Evolutionary conservation across 305 asterid species (phyloP).

Genomic region (Solanum hybrid): DNA sequence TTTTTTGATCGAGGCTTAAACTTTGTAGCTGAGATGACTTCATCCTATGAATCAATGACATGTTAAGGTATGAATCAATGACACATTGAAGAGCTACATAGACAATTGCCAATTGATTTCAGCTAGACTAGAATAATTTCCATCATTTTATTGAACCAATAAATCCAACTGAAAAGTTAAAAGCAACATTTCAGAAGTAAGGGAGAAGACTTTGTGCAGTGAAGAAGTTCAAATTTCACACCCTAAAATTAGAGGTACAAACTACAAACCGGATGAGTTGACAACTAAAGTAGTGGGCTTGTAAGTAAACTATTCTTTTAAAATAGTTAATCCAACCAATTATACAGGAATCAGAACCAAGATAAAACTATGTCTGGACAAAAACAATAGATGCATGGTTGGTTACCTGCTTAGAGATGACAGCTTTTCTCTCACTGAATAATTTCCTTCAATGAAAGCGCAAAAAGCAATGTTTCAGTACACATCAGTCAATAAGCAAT

Average conservation of each 20-base stretch:
- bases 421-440: slow-evolving; percentile 26
- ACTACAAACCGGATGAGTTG: background rate
- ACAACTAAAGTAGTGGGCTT: background rate
- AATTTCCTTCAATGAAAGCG: slow-evolving; percentile 40
- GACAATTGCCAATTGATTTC: background rate
- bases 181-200: background rate
- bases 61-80: background rate
- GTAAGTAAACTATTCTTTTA: background rate
- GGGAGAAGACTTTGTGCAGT: background rate
- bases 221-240: background rate
- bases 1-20: slow-evolving; percentile 18
- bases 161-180: background rate
- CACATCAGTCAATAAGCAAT: background rate
- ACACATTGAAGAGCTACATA: background rate
- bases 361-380: background rate
- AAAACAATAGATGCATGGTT: background rate
- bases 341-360: background rate
- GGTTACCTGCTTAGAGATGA: slow-evolving; percentile 36
- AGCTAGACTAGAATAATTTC: background rate
- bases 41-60: slow-evolving; percentile 5
- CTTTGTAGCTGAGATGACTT: slow-evolving; percentile 30
- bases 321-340: background rate
- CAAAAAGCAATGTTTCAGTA: slow-evolving; percentile 11
- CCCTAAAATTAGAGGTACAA: background rate
- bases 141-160: background rate